phyloP scores from a whole-genome alignment of 2,329 filamentous ascomycete species.

The Nothophaeocryptopus gaeumannii region DNA sequence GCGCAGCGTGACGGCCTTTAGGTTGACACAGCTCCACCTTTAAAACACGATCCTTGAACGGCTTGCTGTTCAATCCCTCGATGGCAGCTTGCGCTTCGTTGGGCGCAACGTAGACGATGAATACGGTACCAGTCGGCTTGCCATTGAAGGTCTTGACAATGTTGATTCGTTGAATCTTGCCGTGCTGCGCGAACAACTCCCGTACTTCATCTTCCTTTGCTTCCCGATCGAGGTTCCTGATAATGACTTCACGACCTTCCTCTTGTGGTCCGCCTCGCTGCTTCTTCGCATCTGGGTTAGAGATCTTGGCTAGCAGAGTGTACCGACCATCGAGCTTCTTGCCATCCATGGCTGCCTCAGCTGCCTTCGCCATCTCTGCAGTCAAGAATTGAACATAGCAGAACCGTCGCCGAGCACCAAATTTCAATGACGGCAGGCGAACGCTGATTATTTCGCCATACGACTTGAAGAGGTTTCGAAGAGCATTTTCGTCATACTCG shows the following conservation, averaged over 20 bases:
- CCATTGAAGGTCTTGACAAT: slow-evolving; percentile 67
- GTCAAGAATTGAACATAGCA: slow-evolving; percentile 91
- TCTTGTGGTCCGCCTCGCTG: slow-evolving; percentile 73
- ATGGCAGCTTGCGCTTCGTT: slow-evolving; percentile 35
- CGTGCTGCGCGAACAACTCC: slow-evolving; percentile 71
- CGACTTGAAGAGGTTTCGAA: slow-evolving; percentile 64
- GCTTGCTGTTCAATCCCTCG: slow-evolving; percentile 34
- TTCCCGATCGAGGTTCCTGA: slow-evolving; percentile 80
- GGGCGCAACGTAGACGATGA: slow-evolving; percentile 69
- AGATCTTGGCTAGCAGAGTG: slow-evolving; percentile 74
- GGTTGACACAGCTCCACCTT: slow-evolving; percentile 33
- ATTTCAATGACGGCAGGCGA: slow-evolving; percentile 87
- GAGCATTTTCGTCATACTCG: slow-evolving; percentile 66
- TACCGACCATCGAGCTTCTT: slow-evolving; percentile 65
- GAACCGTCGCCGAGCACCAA: slow-evolving; percentile 83
- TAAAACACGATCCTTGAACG: slow-evolving; percentile 35
- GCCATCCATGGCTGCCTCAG: slow-evolving; percentile 70
- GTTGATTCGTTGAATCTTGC: slow-evolving; percentile 68
- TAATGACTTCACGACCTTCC: slow-evolving; percentile 83
- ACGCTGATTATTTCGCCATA: slow-evolving; percentile 82
- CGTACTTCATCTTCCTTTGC: slow-evolving; percentile 66
- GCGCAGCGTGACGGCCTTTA: slow-evolving; percentile 28
- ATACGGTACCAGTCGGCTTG: slow-evolving; percentile 73
- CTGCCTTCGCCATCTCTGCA: slow-evolving; percentile 61
- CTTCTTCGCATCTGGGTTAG: slow-evolving; percentile 76